Conservation (phyloP, 345 rosid genomes). For the Eucalyptus grandis region DNA sequence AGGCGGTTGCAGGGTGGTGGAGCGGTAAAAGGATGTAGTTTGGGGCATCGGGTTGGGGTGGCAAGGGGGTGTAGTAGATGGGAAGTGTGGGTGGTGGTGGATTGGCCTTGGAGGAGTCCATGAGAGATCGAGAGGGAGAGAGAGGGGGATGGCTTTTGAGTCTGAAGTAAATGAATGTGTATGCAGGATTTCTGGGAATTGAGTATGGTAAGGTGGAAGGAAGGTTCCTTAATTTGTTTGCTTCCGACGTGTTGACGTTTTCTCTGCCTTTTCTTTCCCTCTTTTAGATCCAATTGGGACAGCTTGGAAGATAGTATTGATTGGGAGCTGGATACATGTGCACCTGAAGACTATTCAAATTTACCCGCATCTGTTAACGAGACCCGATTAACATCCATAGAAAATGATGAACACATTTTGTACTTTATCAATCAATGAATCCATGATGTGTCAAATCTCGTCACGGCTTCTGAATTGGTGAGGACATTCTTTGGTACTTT, state of each 20-base stretch:
- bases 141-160: neutral
- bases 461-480: neutral
- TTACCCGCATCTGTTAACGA: neutral
- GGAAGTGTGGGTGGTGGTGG: neutral
- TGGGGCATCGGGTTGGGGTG: slow-evolving; percentile 4
- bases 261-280: neutral
- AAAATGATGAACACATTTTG: neutral
- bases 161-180: neutral
- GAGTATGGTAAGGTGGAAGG: neutral
- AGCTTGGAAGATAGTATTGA: neutral
- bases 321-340: neutral
- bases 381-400: neutral
- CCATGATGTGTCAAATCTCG: neutral
- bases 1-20: neutral
- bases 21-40: slow-evolving; percentile 10
- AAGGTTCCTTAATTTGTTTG: neutral
- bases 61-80: slow-evolving; percentile 4
- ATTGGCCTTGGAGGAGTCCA: slow-evolving; percentile 12
- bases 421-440: neutral
- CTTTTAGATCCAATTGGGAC: neutral
- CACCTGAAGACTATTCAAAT: neutral
- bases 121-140: slow-evolving; percentile 4
- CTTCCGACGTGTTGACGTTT: neutral
- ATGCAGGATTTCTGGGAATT: neutral
- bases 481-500: neutral